Conservation (phyloP, 805 yeast genomes). For the Candida caryicola region DNA sequence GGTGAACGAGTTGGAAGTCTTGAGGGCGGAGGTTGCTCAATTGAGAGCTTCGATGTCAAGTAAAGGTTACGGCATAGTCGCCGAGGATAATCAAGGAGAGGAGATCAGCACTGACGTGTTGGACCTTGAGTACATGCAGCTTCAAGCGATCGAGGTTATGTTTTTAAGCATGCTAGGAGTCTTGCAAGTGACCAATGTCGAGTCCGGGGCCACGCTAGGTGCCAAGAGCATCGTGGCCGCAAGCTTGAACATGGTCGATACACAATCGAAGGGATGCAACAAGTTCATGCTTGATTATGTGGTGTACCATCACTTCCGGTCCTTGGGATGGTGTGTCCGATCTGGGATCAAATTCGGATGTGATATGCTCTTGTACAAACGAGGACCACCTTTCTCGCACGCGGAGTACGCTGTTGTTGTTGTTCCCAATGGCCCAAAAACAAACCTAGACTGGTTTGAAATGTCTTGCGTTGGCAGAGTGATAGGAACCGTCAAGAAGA, state of each 20-base stretch:
- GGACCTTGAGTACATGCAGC: conserved; percentile 53
- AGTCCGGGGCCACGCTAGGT: neutral
- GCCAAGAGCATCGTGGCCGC: neutral
- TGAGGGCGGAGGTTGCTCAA: conserved; percentile 16
- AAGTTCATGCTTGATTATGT: conserved; percentile 56
- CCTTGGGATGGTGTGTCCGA: conserved; percentile 92
- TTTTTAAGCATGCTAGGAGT: conserved; percentile 41
- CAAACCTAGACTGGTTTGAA: conserved; percentile 51
- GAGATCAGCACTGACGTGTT: conserved; percentile 16
- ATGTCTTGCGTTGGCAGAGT: conserved; percentile 72
- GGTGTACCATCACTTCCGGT: conserved; percentile 81
- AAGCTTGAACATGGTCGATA: neutral
- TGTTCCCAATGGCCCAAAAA: conserved; percentile 34
- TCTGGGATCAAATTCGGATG: conserved; percentile 91
- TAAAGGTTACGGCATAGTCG: neutral
- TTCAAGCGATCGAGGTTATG: conserved; percentile 73
- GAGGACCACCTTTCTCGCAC: conserved; percentile 95
- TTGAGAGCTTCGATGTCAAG: conserved; percentile 15
- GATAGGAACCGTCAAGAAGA: conserved; percentile 82
- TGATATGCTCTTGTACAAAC: conserved; percentile 75
- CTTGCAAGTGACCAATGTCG: neutral
- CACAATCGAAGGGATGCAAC: conserved; percentile 5
- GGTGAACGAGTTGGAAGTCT: conserved; percentile 13
- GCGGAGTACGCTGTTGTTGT: conserved; percentile 78
- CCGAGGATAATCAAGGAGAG: neutral